A percentile compares a stretch with the other conserved stretches of the same genome.
Conservation (phyloP, 257 asterid species). For the Salvia rosmarinus region DNA sequence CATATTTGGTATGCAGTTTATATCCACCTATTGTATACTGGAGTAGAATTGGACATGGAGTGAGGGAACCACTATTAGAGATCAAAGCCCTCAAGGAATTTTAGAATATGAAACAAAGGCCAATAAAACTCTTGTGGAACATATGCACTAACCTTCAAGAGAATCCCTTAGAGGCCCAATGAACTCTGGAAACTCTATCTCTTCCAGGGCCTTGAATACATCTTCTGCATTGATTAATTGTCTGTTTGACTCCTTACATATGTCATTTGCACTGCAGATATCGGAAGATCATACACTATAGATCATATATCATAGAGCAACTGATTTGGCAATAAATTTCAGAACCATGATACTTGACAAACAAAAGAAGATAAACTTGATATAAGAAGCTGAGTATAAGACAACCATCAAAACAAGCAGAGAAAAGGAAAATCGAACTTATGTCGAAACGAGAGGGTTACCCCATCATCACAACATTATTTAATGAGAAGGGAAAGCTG, state of each 20-base stretch:
- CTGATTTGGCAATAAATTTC: neutral
- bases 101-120: neutral
- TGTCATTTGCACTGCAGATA: conserved; percentile 70
- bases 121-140: conserved; percentile 2
- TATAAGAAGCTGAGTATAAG: neutral
- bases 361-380: conserved; percentile 2
- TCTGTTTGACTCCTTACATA: conserved; percentile 85
- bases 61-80: neutral
- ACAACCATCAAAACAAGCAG: neutral
- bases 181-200: conserved; percentile 81
- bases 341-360: conserved; percentile 11
- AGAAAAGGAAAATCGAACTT: conserved; percentile 4
- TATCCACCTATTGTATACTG: no score
- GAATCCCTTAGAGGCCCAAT: conserved; percentile 75
- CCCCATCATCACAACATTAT: neutral
- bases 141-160: conserved; percentile 67
- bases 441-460: neutral
- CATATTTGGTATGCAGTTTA: neutral
- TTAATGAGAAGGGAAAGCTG: neutral
- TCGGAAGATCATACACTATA: conserved; percentile 14
- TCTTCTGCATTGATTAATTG: conserved; percentile 87
- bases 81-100: neutral
- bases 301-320: conserved; percentile 6
- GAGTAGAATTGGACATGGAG: neutral
- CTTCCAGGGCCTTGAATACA: conserved; percentile 93